phyloP scores from a whole-genome alignment of 2,329 filamentous ascomycete genomes.

The Ophiosphaerella korrae region DNA sequence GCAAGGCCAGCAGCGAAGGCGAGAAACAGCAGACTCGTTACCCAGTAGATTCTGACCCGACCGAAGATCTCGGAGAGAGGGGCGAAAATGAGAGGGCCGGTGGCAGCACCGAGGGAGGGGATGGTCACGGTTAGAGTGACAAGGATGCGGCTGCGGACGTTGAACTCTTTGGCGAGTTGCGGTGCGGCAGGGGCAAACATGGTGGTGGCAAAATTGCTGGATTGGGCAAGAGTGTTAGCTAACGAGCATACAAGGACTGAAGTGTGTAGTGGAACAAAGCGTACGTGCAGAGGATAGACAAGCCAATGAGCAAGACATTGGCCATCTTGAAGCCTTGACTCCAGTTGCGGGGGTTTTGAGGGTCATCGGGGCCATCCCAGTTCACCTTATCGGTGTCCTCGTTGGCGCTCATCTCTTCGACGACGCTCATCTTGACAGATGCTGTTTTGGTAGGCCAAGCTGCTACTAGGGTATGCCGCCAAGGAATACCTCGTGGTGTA shows the following conservation, averaged over 20 bases:
- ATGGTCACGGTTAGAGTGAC: too few relatives aligned
- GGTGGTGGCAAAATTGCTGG: conserved; percentile 20
- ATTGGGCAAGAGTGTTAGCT: too few relatives aligned
- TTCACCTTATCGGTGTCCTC: conserved; percentile 25
- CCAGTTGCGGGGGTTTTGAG: conserved; percentile 47
- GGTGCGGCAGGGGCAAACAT: not conserved
- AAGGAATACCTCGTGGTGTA: too few relatives aligned
- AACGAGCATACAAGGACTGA: too few relatives aligned
- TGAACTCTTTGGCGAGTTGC: not conserved
- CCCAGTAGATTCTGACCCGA: conserved; percentile 31
- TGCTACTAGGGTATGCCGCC: too few relatives aligned
- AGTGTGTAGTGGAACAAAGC: too few relatives aligned
- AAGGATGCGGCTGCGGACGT: conserved; percentile 21
- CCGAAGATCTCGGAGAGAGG: conserved; percentile 43
- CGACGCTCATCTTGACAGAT: too few relatives aligned
- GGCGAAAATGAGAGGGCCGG: conserved; percentile 41
- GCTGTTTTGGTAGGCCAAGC: too few relatives aligned
- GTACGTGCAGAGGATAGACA: conserved; percentile 3
- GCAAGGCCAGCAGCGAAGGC: conserved; percentile 53
- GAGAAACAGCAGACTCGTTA: conserved; percentile 55
- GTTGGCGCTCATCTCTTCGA: conserved; percentile 1
- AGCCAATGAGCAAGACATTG: not conserved
- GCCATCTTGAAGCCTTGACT: not conserved
- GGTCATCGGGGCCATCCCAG: conserved; percentile 42
- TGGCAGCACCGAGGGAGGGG: conserved; percentile 43